Evolutionary conservation across 208 protist genomes (phyloP), one percentile per base, ranked within the genome.

Genomic region (Trypanosomatidae sp.): DNA sequence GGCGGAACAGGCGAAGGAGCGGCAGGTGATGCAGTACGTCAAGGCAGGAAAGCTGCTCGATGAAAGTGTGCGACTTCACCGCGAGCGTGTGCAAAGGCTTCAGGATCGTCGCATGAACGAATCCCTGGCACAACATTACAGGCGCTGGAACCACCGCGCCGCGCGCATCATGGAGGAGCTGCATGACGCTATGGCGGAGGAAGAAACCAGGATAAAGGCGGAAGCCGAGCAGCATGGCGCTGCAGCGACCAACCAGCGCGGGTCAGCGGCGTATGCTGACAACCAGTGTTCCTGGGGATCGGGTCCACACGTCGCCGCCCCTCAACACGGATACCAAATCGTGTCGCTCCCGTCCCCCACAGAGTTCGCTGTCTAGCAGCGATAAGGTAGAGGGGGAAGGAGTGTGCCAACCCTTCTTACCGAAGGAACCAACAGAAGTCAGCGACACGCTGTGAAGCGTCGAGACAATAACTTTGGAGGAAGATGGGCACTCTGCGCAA

Each of bases 141-240:
- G 65, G 25, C 84, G 86, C 44, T 97, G 92, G 90, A 97, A 95
- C 69, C 73, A 83, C 53, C 84, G 88, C 1, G 91, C 89, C 1
- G 84, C 86, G 5, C 86, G 83, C 65, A 90, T 96, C 33, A 87
- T 96, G 71, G 73, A 81, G 30, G 86, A 94, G 44, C 73, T 96
- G 58, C 74, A 82, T 0, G 76, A 83, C 8, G 77, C 68, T 0
- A 65, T 91, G 36, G 55, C 62, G 25, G 64, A 77, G 12, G 77
- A 85, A 62, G 65, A 39, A 39, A 39, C 36, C 36, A 39, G 36
- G 3, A 39, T 6, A 39, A 6, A 85, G 13, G 50, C 66, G 10
- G 66, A 69, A 12, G 66, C 43, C 33, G 33, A 49, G 72, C 55
- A 69, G 9, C 52, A 10, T 28, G 25, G 47, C 46, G 10, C 50